Base-by-base conservation (phyloP, 805 yeast genomes). In the Candida wancherniae region DNA sequence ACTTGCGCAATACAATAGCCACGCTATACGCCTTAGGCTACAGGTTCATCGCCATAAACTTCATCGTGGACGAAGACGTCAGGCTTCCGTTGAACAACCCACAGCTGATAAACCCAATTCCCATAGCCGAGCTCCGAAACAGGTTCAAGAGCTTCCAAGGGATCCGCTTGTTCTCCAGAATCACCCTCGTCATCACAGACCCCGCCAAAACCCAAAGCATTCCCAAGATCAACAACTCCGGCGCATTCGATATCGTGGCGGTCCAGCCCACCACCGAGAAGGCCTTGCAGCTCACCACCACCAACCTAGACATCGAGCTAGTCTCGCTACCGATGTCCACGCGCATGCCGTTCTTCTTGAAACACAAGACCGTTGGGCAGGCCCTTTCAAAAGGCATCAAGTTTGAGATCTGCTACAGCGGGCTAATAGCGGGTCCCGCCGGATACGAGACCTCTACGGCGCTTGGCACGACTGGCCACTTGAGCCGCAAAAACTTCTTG, bases 331-430 rank as follows among this genome's bases (percentile, higher is more conserved):
- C 82, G 31, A 71, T 81, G 52, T 58, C 72, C 15, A 63, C 67
- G 24, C 71, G 84, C 35, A 57, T 86, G 28, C 90, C 94, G 0
- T 79, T 75, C 40, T 84, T 77, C 51, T 61, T 92, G 42, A 82
- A 82, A 46, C 95, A 87, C 59, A 86, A 87, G 47, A 76, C 85
- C 1, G 69, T 86, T 6, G 83, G 95, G 24, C 77, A 86, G 24
- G 96, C 94, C 1, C 67, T 84, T 3, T 80, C 80, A 12, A 73
- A 86, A 29, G 97, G 97, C 2, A 72, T 86, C 15, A 76, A 77
- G 43, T 73, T 92, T 41, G 98, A 92, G 52, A 69, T 92, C 6
- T 69, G 75, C 26, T 90, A 90, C 57, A 53, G 72, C 6, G 63
- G 74, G 19, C 65, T 78, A 24, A 56, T 82, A 21, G 57, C 61